Evolutionary conservation across 139 green algal genomes (phyloP).

Genomic region (Raphidocelis subcapitata): DNA sequence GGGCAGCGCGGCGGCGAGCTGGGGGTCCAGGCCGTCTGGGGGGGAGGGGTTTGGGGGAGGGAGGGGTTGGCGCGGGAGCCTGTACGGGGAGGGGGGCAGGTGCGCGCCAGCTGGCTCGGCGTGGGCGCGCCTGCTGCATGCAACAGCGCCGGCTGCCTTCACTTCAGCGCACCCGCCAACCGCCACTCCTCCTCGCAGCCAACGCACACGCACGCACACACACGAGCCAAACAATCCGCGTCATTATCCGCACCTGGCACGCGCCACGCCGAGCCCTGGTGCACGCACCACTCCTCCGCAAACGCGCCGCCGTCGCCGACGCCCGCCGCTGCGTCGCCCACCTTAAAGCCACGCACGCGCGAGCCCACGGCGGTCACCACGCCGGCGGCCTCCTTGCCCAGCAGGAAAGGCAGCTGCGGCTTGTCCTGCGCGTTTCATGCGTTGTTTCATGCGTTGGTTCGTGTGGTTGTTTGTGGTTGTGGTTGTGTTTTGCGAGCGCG

Average conservation of each 20-base stretch:
- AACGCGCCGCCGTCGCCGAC: constrained; percentile 57
- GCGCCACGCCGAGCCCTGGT: constrained; percentile 33
- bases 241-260: constrained; percentile 52
- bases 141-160: too few relatives aligned
- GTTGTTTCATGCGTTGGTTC: too few relatives aligned
- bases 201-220: too few relatives aligned
- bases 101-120: neutral
- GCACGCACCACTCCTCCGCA: constrained; percentile 66
- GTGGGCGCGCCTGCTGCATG: too few relatives aligned
- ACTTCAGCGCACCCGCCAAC: neutral
- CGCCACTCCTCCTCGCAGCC: neutral
- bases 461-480: too few relatives aligned
- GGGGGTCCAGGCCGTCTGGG: constrained; percentile 47
- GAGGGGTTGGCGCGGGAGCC: neutral
- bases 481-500: too few relatives aligned
- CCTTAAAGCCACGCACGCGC: constrained; percentile 55
- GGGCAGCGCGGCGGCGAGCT: constrained; percentile 63
- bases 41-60: neutral
- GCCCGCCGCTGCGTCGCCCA: constrained; percentile 67
- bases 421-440: constrained; percentile 75
- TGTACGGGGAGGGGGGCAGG: neutral
- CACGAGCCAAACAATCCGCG: too few relatives aligned
- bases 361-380: constrained; percentile 65
- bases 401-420: constrained; percentile 77
- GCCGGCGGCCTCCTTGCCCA: constrained; percentile 78